A percentile compares a stretch with the other conserved stretches of the same genome.
Conservation (phyloP, 2,329 filamentous ascomycete species). For the Claviceps digitariae region DNA sequence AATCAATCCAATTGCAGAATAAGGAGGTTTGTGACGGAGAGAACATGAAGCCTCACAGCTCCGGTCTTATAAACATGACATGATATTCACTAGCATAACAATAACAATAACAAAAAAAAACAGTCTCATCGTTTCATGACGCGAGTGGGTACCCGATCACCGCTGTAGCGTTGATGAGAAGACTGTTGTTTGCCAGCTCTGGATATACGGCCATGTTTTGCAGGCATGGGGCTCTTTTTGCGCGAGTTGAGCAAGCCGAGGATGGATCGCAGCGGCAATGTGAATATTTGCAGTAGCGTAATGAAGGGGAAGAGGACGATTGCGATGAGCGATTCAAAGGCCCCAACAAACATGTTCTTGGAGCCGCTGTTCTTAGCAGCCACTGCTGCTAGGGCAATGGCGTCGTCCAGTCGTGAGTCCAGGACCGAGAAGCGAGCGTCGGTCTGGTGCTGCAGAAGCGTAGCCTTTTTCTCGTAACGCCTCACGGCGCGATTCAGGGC, state of each 20-base stretch:
- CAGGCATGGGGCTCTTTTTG: constrained; percentile 14
- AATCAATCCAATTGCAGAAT: background rate
- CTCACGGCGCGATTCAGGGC: constrained; percentile 78
- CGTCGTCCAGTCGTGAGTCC: constrained; percentile 60
- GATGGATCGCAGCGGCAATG: constrained; percentile 29
- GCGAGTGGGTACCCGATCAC: constrained; percentile 22
- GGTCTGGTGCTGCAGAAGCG: constrained; percentile 59
- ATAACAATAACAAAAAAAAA: background rate
- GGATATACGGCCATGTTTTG: constrained; percentile 9
- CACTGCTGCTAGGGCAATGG: constrained; percentile 66
- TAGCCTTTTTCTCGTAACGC: constrained; percentile 80
- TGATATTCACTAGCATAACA: background rate
- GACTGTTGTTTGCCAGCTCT: constrained; percentile 2
- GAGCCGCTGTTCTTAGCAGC: constrained; percentile 41
- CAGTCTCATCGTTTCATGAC: constrained; percentile 16
- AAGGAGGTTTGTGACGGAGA: background rate
- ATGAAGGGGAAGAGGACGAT: constrained; percentile 29
- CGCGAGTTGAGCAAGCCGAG: constrained; percentile 20
- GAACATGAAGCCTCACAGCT: background rate
- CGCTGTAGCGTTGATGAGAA: constrained; percentile 19
- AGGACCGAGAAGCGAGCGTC: constrained; percentile 62
- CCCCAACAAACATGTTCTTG: constrained; percentile 23
- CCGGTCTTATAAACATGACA: background rate
- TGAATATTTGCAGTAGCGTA: constrained; percentile 23
- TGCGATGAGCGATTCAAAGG: constrained; percentile 22